A percentile compares a stretch with the other conserved stretches of the same genome.
Conservation (phyloP, 352 stramenopile species). For the Phytophthora lateralis region DNA sequence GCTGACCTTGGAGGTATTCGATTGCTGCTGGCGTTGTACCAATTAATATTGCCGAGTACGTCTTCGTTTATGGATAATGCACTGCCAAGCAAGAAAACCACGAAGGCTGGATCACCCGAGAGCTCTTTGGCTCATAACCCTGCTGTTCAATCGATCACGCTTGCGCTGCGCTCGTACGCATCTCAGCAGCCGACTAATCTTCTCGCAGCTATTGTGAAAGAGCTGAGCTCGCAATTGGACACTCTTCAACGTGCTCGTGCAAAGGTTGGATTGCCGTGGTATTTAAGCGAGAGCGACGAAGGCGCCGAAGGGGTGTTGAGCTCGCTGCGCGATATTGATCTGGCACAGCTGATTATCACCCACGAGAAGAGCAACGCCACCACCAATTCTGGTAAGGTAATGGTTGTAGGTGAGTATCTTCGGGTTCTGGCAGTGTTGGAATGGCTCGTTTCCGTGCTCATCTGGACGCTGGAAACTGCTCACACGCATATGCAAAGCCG, state of each 20-base stretch:
- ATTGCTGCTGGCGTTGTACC: slow-evolving; percentile 89
- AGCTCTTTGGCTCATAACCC: slow-evolving; percentile 79
- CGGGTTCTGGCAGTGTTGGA: slow-evolving; percentile 70
- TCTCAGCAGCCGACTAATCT: slow-evolving; percentile 89
- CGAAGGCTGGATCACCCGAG: slow-evolving; percentile 10
- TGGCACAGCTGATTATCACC: slow-evolving; percentile 46
- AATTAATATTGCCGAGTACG: slow-evolving; percentile 83
- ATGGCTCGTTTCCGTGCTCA: slow-evolving; percentile 78
- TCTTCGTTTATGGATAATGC: slow-evolving; percentile 80
- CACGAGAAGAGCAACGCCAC: slow-evolving; percentile 14
- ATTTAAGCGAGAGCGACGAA: slow-evolving; percentile 52
- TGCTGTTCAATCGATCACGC: slow-evolving; percentile 87
- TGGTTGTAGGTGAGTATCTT: slow-evolving; percentile 65
- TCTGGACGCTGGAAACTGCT: slow-evolving; percentile 79
- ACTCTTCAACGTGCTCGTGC: slow-evolving; percentile 41
- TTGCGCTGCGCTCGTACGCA: slow-evolving; percentile 89
- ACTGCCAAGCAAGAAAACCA: slow-evolving; percentile 25
- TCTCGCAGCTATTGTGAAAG: slow-evolving; percentile 63
- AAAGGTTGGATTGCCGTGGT: slow-evolving; percentile 48
- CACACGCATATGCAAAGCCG: slow-evolving; percentile 76
- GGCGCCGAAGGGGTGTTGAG: slow-evolving; percentile 68
- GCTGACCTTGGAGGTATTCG: slow-evolving; percentile 90
- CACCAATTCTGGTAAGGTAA: slow-evolving; percentile 41
- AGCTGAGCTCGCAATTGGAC: slow-evolving; percentile 65
- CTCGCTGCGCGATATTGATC: slow-evolving; percentile 59